phyloP scores from a whole-genome alignment of 306 rosid genomes.

The Leucaena leucocephala region DNA sequence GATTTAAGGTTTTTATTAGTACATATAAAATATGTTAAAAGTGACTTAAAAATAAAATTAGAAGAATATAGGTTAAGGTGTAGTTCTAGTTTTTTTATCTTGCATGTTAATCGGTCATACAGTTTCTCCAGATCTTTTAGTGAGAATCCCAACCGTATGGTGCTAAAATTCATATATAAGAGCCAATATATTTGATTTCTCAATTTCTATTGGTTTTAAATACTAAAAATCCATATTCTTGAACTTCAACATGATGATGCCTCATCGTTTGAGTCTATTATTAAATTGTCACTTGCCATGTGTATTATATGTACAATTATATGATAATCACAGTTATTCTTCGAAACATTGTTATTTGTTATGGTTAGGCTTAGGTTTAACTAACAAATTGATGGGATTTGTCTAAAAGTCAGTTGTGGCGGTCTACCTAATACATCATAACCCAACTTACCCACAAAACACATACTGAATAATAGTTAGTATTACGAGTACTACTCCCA shows the following conservation, averaged over 20 bases:
- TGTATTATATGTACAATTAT: neutral
- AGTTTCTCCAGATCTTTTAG: no score
- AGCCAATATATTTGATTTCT: neutral
- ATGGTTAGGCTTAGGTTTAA: conserved; percentile 32
- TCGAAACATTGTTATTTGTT: neutral
- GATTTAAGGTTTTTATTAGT: no score
- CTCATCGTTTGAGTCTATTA: neutral
- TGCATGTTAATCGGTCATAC: no score
- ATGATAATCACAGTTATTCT: neutral
- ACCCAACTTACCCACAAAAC: conserved; percentile 20
- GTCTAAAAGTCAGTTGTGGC: conserved; percentile 45
- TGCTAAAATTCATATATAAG: neutral
- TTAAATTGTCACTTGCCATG: neutral
- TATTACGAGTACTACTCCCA: conserved; percentile 2
- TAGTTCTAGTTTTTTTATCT: no score
- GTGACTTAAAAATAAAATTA: no score
- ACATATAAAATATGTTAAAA: no score
- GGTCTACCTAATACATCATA: conserved; percentile 54
- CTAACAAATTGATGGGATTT: conserved; percentile 16
- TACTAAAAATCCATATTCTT: neutral
- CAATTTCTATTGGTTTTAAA: neutral
- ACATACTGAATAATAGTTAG: neutral
- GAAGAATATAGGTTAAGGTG: no score
- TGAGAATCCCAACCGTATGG: neutral
- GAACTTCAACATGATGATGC: neutral